Percentiles rank a stretch among this genome's conserved stretches.
These are phyloP conservation scores for Incumbomyces lentus DNA, from an alignment of 2,329 filamentous ascomycete genomes.

Conservation along the genomic window DNA sequence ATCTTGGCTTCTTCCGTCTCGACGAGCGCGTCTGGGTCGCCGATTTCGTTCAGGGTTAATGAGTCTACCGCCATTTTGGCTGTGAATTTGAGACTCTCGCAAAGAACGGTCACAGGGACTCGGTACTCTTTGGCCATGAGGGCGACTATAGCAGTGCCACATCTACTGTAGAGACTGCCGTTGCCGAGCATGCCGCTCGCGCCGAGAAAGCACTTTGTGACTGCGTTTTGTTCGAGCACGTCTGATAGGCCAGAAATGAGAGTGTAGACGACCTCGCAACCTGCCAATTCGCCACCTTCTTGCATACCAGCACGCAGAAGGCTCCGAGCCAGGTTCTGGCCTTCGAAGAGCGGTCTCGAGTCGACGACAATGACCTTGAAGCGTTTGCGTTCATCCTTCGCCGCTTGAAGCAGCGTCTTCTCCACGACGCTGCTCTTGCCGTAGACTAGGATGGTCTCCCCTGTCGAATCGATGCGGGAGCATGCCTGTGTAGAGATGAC, in stretches of 20 bases:
- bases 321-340: conserved; percentile 58
- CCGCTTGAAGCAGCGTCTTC: conserved; percentile 65
- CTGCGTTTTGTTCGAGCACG: conserved; percentile 51
- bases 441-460: conserved; percentile 77
- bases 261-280: conserved; percentile 57
- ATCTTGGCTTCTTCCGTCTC: conserved; percentile 13
- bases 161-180: conserved; percentile 75
- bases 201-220: conserved; percentile 68
- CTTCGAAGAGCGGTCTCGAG: conserved; percentile 59
- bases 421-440: conserved; percentile 80
- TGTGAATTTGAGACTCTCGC: conserved; percentile 92
- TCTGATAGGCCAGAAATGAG: conserved; percentile 68
- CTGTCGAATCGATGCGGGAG: conserved; percentile 59
- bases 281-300: conserved; percentile 3
- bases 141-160: conserved; percentile 78
- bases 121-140: conserved; percentile 64
- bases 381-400: conserved; percentile 51
- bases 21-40: conserved; percentile 58
- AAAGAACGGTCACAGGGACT: conserved; percentile 77
- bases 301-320: conserved; percentile 61
- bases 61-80: conserved; percentile 82
- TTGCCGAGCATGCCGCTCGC: conserved; percentile 95
- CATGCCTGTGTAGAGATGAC: conserved; percentile 71
- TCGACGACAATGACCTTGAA: conserved; percentile 85
- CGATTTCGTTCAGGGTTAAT: conserved; percentile 89